Conservation (phyloP, 1,139 yeast genomes). For the Yamadazyma triangularis region DNA sequence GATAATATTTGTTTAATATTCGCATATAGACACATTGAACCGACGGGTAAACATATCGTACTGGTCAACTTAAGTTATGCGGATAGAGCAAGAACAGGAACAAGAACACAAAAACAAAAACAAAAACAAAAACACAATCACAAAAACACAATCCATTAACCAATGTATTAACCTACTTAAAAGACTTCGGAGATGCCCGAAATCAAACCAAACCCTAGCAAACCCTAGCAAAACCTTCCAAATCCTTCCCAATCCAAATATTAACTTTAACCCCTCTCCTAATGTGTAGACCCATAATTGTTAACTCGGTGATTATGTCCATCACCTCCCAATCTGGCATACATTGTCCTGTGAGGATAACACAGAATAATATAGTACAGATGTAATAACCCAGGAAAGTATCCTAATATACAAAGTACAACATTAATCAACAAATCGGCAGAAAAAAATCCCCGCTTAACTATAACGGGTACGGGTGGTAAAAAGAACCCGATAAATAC, state of each 20-base stretch:
- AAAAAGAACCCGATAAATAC: slow-evolving; percentile 75
- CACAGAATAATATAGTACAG: slow-evolving; percentile 55
- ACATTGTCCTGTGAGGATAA: slow-evolving; percentile 46
- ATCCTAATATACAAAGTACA: slow-evolving; percentile 71
- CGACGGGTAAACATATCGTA: slow-evolving; percentile 32
- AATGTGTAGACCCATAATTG: slow-evolving; percentile 28
- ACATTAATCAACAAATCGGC: slow-evolving; percentile 73
- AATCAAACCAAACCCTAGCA: too few relatives aligned
- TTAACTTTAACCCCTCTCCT: too few relatives aligned
- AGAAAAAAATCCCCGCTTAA: slow-evolving; percentile 70
- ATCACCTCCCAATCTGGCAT: slow-evolving; percentile 24
- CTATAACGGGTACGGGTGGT: slow-evolving; percentile 79
- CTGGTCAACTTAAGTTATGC: slow-evolving; percentile 49
- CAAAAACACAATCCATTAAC: too few relatives aligned
- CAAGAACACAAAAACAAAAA: too few relatives aligned
- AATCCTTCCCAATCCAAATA: too few relatives aligned
- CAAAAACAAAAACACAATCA: too few relatives aligned
- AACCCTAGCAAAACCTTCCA: too few relatives aligned
- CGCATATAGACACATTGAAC: slow-evolving; percentile 54
- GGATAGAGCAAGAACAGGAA: too few relatives aligned
- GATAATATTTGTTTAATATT: too few relatives aligned
- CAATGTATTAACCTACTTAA: too few relatives aligned
- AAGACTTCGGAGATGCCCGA: too few relatives aligned
- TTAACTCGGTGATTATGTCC: slow-evolving; percentile 24
- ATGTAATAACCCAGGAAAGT: slow-evolving; percentile 74